Evolutionary conservation across 2,329 filamentous ascomycete species (phyloP).

Genomic region (Akanthomyces dipterigenus): DNA sequence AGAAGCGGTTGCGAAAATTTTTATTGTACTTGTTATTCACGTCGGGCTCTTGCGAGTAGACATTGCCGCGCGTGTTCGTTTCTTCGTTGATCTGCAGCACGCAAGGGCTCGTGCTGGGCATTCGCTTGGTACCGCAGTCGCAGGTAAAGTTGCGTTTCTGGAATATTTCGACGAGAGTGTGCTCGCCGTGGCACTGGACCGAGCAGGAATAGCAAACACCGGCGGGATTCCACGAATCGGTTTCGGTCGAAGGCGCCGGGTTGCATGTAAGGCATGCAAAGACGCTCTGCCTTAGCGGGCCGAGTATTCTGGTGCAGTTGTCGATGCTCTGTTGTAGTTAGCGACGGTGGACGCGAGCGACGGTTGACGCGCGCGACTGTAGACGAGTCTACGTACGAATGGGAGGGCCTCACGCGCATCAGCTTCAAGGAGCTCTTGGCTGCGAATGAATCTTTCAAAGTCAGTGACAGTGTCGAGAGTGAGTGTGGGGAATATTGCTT

Average conservation of each 20-base stretch:
- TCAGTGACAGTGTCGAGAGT: not conserved
- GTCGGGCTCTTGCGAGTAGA: constrained; percentile 68
- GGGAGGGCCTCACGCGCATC: constrained; percentile 93
- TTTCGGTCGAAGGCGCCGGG: constrained; percentile 59
- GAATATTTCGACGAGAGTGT: constrained; percentile 92
- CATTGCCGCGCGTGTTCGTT: constrained; percentile 69
- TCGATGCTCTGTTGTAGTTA: constrained; percentile 70
- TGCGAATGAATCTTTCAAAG: constrained; percentile 68
- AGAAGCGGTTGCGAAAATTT: constrained; percentile 91
- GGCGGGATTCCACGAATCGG: constrained; percentile 51
- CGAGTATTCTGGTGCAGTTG: constrained; percentile 84
- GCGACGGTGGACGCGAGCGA: constrained; percentile 5
- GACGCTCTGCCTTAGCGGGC: constrained; percentile 76
- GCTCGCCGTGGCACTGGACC: constrained; percentile 92
- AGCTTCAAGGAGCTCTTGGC: constrained; percentile 83
- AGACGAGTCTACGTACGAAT: constrained; percentile 54
- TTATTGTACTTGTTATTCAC: constrained; percentile 85
- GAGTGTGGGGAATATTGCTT: constrained; percentile 17
- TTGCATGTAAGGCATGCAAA: constrained; percentile 95
- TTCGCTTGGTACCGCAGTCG: constrained; percentile 85
- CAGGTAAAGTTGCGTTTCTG: constrained; percentile 92
- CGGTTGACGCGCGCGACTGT: constrained; percentile 3
- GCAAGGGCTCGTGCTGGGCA: constrained; percentile 66
- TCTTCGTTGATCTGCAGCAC: constrained; percentile 63
- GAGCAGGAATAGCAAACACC: constrained; percentile 96